Conservation (phyloP, 257 asterid genomes). For the Nicotiana tabacum region DNA sequence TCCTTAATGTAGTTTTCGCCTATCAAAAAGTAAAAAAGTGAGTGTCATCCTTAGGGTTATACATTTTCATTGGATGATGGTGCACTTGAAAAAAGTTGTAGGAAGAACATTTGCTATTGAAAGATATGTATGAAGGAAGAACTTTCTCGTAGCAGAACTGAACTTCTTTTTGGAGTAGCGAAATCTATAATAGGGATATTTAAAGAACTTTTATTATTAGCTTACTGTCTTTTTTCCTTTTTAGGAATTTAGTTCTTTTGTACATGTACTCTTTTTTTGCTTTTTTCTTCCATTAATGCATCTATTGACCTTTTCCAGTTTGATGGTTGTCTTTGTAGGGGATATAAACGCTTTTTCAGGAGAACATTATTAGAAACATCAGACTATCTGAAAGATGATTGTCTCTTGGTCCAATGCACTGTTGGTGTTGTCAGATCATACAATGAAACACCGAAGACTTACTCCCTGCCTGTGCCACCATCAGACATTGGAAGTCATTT, state of each 20-base stretch:
- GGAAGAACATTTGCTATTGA: neutral
- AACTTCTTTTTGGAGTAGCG: neutral
- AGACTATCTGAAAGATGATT: slow-evolving; percentile 17
- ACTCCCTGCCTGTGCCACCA: slow-evolving; percentile 5
- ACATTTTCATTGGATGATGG: neutral
- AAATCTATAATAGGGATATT: neutral
- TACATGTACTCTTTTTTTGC: neutral
- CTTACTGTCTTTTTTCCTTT: neutral
- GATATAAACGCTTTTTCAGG: slow-evolving; percentile 18
- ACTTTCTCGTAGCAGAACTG: neutral
- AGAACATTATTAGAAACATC: slow-evolving; percentile 14
- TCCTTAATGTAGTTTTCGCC: neutral
- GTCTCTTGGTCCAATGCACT: slow-evolving; percentile 19
- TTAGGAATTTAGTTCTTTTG: neutral
- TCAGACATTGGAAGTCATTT: slow-evolving; percentile 21
- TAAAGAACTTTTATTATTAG: neutral
- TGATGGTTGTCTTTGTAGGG: slow-evolving; percentile 16
- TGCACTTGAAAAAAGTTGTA: neutral
- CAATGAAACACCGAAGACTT: slow-evolving; percentile 17
- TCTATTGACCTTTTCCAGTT: neutral
- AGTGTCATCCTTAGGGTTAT: neutral
- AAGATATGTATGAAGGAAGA: neutral
- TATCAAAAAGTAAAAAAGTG: neutral
- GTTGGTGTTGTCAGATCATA: slow-evolving; percentile 24
- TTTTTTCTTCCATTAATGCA: neutral